Evolutionary conservation across 495 filamentous ascomycete species (phyloP).

Genomic region (Trichoderma gamsii): DNA sequence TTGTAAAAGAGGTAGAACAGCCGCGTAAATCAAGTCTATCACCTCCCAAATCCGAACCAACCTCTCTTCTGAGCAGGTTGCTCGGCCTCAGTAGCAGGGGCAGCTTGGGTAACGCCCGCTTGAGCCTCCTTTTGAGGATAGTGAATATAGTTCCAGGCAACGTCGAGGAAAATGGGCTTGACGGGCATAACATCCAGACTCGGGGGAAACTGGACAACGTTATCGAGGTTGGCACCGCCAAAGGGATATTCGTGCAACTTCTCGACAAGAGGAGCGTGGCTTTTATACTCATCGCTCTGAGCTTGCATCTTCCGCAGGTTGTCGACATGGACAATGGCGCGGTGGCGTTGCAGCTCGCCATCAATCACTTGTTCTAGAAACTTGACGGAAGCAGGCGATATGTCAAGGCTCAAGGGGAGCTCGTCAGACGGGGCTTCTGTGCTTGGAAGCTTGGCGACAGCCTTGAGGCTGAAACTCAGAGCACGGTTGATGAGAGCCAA

Average conservation of each 20-base stretch:
- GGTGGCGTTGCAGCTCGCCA: slow-evolving; percentile 65
- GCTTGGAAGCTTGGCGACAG: slow-evolving; percentile 33
- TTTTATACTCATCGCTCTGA: slow-evolving; percentile 21
- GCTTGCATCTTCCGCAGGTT: slow-evolving; percentile 38
- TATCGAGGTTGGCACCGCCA: slow-evolving; percentile 60
- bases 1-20: not conserved
- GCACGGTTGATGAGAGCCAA: slow-evolving; percentile 77
- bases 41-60: slow-evolving; percentile 88
- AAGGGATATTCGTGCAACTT: slow-evolving; percentile 67
- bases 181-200: slow-evolving; percentile 77
- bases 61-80: slow-evolving; percentile 52
- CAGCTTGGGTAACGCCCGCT: slow-evolving; percentile 19
- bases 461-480: slow-evolving; percentile 45
- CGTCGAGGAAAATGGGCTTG: slow-evolving; percentile 93
- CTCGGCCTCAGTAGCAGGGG: slow-evolving; percentile 26
- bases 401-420: slow-evolving; percentile 17
- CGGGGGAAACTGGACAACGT: slow-evolving; percentile 83
- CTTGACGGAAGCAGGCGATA: slow-evolving; percentile 44
- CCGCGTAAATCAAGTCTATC: slow-evolving; percentile 17
- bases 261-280: slow-evolving; percentile 53
- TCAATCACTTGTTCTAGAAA: slow-evolving; percentile 55
- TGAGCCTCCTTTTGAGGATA: slow-evolving; percentile 64
- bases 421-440: slow-evolving; percentile 25
- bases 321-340: slow-evolving; percentile 75
- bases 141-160: slow-evolving; percentile 96